Evolutionary conservation across 1,284 basidiomycete species (phyloP), one percentile per base, ranked within the genome.

Genomic region (Malassezia dermatis): DNA sequence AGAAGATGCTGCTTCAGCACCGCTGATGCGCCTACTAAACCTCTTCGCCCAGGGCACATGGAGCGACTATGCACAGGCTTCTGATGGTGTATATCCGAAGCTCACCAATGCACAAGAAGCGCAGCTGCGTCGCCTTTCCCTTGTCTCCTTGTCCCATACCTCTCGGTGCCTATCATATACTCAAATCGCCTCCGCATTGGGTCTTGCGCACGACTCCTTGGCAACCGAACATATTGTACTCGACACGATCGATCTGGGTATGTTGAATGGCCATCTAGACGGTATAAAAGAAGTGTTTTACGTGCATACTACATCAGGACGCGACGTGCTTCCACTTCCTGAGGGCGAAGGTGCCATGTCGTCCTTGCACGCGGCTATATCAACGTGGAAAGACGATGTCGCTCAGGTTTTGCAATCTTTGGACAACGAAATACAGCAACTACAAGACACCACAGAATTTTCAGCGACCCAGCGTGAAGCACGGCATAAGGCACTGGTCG

Each of bases 51-150:
- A 31, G 3, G 53, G 53, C 27, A 50, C 41, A 2, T 55, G 53
- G 53, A 5, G 11, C 3, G 48, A 55, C 27, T 55, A 55, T 27
- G 23, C 15, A 4, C 24, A 24, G 7, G 31, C 41, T 1, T 12
- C 39, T 7, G 39, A 24, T 5, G 27, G 27, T 12, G 13, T 26
- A 8, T 27, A 23, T 6, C 35, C 46, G 8, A 10, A 21, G 27
- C 40, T 56, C 8, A 23, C 17, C 1, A 26, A 37, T 7, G 42
- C 41, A 7, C 48, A 44, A 28, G 44, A 13, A 10, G 32, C 19
- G 10, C 50, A 56, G 48, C 48, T 56, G 17, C 49, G 48, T n/a
- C 49, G 46, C n/a, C 55, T 51, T 30, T 48, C 55, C 2, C 21
- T 57, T n/a, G 17, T 52, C 8, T 52, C 49, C 17, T 23, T 57